Base-by-base conservation (phyloP, 805 yeast genomes). In the Saturnispora diversa region DNA sequence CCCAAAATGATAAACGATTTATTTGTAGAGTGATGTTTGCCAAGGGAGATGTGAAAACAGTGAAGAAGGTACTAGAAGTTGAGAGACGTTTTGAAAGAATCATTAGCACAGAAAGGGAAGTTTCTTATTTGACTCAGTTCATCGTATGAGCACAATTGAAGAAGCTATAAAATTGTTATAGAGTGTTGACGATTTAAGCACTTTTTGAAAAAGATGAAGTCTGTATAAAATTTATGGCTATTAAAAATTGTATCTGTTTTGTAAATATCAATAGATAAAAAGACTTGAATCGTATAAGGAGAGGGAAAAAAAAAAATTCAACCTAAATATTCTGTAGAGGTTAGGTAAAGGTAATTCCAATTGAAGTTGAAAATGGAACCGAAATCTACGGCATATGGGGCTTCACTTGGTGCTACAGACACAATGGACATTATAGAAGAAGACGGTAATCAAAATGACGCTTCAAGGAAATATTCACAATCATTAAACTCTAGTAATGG, bases 21-120 rank as follows among this genome's bases (percentile, higher is more conserved):
- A 67, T 88, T 6, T 60, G 90, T 45, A 69, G 97, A 37, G 67
- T 86, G 12, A 56, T 90, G 40, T 60, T 87, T 20, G 67, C 87
- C 12, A 56, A 52, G 28, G 53, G 28, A 21, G 56, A 54, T 17
- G 36, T 50, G 11, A 49, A 48, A n/a, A 49, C 45, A 36, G 64
- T 57, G 3, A 52, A 47, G 31, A 39, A 35, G 3, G 36, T 45
- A 3, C 37, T 59, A 3, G 62, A 59, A 37, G 36, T 50, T 10
- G 61, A 55, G 35, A 55, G 56, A 32, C 44, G 64, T 17, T 59
- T 49, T 37, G 48, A 50, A 32, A 45, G 60, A 23, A 54, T 54
- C 1, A 38, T 59, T 4, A 43, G 41, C 22, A 51, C 60, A 5
- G 64, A 59, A 31, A 30, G 50, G 28, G 60, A 56, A 22, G 45